Evolutionary conservation across 1,284 basidiomycete species (phyloP).

Genomic region (Ceratobasidium sp.): DNA sequence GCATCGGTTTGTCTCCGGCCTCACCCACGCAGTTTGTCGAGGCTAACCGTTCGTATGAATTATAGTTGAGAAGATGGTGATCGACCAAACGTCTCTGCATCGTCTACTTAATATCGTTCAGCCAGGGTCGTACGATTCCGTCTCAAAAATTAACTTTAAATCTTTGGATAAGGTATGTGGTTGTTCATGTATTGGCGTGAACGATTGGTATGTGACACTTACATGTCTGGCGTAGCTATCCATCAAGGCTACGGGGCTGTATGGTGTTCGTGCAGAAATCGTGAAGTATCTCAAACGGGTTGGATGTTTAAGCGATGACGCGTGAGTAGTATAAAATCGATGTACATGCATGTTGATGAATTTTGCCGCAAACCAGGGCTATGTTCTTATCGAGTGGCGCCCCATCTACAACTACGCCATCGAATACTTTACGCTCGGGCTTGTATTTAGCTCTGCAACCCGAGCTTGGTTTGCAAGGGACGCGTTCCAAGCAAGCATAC

Average conservation of each 20-base stretch:
- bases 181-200: constrained; percentile 59
- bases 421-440: constrained; percentile 60
- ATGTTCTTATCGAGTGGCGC: neutral
- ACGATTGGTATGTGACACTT: neutral
- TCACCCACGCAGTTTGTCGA: too few relatives aligned
- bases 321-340: constrained; percentile 49
- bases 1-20: constrained; percentile 45
- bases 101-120: constrained; percentile 31
- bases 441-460: constrained; percentile 57
- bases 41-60: too few relatives aligned
- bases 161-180: constrained; percentile 19
- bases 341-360: neutral
- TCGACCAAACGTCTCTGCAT: constrained; percentile 37
- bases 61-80: constrained; percentile 43
- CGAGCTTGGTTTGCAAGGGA: neutral
- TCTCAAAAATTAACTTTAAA: constrained; percentile 41
- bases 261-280: constrained; percentile 64
- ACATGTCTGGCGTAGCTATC: constrained; percentile 53
- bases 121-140: constrained; percentile 38
- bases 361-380: constrained; percentile 9
- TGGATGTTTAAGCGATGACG: constrained; percentile 53
- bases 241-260: constrained; percentile 65
- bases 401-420: neutral
- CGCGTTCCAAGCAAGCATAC: constrained; percentile 13
- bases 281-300: constrained; percentile 58